A percentile compares a stretch with the other conserved stretches of the same genome.
Conservation (phyloP, 2,329 filamentous ascomycete genomes). For the Tolypocladium paradoxum region DNA sequence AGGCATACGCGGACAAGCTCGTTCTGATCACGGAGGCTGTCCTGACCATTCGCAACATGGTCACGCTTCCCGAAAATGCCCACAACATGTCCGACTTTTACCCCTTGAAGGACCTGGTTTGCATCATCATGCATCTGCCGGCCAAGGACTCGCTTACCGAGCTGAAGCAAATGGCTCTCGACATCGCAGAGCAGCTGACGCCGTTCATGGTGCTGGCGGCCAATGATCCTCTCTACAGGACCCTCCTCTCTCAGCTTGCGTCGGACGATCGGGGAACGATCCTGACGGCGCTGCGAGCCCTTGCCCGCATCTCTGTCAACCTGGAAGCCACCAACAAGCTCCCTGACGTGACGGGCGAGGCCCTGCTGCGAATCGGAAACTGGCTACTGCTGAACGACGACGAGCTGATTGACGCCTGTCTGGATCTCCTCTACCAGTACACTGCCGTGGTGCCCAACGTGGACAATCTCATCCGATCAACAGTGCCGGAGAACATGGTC, state of each 20-base stretch:
- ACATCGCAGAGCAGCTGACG: slow-evolving; percentile 84
- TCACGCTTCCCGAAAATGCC: slow-evolving; percentile 85
- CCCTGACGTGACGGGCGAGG: slow-evolving; percentile 53
- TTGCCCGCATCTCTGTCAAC: slow-evolving; percentile 83
- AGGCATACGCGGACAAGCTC: slow-evolving; percentile 58
- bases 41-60: slow-evolving; percentile 88
- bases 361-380: slow-evolving; percentile 57
- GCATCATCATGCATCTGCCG: slow-evolving; percentile 71
- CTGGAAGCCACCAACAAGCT: slow-evolving; percentile 70
- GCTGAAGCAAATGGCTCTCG: slow-evolving; percentile 80
- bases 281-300: slow-evolving; percentile 66
- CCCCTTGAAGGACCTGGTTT: slow-evolving; percentile 69
- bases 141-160: slow-evolving; percentile 63
- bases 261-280: slow-evolving; percentile 74
- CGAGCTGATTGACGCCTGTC: slow-evolving; percentile 74
- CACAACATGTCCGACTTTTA: slow-evolving; percentile 65
- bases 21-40: slow-evolving; percentile 76
- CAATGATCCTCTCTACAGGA: slow-evolving; percentile 68
- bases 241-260: slow-evolving; percentile 52
- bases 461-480: slow-evolving; percentile 53
- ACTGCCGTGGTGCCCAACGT: slow-evolving; percentile 80
- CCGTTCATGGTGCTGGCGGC: slow-evolving; percentile 64
- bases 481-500: slow-evolving; percentile 57
- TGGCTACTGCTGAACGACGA: slow-evolving; percentile 81
- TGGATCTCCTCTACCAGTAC: slow-evolving; percentile 95